Base-by-base conservation (phyloP, 208 protist genomes). In the Endotrypanum monterogeii region DNA sequence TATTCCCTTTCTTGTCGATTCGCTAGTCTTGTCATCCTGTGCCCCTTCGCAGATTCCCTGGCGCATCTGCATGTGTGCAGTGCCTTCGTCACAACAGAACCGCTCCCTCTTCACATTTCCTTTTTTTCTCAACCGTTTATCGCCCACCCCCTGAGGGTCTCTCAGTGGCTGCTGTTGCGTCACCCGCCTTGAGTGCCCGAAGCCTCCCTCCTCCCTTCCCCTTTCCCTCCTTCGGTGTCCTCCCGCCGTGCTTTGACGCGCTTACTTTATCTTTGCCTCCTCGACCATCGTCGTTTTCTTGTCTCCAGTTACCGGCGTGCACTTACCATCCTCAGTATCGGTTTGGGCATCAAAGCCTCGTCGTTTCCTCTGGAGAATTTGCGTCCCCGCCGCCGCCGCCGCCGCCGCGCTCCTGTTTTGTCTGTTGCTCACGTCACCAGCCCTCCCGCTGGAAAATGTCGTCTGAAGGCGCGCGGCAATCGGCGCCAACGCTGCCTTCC, bases 1-100 rank as follows among this genome's bases (percentile, higher is more conserved):
- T 62, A 68, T 67, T 32, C 35, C 57, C 32, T n/a, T 67, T 75
- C 44, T 68, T 23, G 11, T 58, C 37, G 46, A 14, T 73, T 62
- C 28, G 28, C 28, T 16, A 16, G 16, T 48, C 14, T 30, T 3
- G 14, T 30, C 25, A 9, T 62, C 25, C 16, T 62, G 28, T 8
- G 28, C 35, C 35, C 57, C 30, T 35, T 28, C 48, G 9, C 41
- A 46, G 9, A 9, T 9, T 3, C 41, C 41, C 9, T 46, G 41
- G 9, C 41, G 3, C 41, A 46, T 9, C 41, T 23, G 20, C 58
- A 41, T 41, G 12, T 20, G 35, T 46, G 55, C 32, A 28, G 14
- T 61, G 56, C 16, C 25, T 4, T 61, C 55, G 56, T 61, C 56
- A 61, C 56, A 61, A 18, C 25, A 37, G 56, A 23, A 11, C 35